Conservation (phyloP, 2,329 filamentous ascomycete species). For the Gaeumannomyces tritici region DNA sequence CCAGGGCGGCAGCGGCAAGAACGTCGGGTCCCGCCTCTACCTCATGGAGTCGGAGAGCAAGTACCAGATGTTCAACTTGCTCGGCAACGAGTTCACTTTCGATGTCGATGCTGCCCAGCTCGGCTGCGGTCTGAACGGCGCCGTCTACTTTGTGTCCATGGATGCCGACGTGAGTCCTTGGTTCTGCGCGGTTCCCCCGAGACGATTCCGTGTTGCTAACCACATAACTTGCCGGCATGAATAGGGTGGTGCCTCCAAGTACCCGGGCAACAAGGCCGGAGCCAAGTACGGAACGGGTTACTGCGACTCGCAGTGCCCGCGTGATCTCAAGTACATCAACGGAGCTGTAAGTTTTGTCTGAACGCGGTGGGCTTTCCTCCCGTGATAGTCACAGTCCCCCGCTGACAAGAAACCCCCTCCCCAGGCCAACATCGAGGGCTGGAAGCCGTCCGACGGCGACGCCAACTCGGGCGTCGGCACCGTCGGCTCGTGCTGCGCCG, state of each 20-base stretch:
- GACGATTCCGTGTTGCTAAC: not conserved
- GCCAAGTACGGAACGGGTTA: slow-evolving; percentile 53
- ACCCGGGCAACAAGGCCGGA: slow-evolving; percentile 38
- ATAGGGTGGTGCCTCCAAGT: slow-evolving; percentile 41
- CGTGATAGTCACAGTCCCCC: too few species aligned
- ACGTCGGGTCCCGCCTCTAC: slow-evolving; percentile 50
- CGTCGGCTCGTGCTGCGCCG: slow-evolving; percentile 38
- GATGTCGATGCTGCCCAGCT: slow-evolving; percentile 62
- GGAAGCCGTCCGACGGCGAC: slow-evolving; percentile 41
- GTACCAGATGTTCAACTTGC: slow-evolving; percentile 56
- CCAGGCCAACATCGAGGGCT: slow-evolving; percentile 42
- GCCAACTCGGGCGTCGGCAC: slow-evolving; percentile 41
- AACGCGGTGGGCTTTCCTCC: too few species aligned
- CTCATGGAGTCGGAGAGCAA: slow-evolving; percentile 51
- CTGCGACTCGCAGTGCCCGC: slow-evolving; percentile 44
- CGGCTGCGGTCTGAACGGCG: slow-evolving; percentile 45
- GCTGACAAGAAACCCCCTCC: not conserved
- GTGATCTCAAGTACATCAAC: slow-evolving; percentile 48
- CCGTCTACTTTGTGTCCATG: slow-evolving; percentile 58
- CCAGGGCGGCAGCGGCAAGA: slow-evolving; percentile 28
- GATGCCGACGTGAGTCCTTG: slow-evolving; percentile 32
- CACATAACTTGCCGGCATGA: not conserved
- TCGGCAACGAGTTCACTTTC: slow-evolving; percentile 62
- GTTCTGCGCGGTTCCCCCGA: not conserved
- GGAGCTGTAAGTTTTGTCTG: slow-evolving; percentile 27